Evolutionary conservation across 2,329 filamentous ascomycete species (phyloP).

Genomic region (Colletotrichum sp.): DNA sequence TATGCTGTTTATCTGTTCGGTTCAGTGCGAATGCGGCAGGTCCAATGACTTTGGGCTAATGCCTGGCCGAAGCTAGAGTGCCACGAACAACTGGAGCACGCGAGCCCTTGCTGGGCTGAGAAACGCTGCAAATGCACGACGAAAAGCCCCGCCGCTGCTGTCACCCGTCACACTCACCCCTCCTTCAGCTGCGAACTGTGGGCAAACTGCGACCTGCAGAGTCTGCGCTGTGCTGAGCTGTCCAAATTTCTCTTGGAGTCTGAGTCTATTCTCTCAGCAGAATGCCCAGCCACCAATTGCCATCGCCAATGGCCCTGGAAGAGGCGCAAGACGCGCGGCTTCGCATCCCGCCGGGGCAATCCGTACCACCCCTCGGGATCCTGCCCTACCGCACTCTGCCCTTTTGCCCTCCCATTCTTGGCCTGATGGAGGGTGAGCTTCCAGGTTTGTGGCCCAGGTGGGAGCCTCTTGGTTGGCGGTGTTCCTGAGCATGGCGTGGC

Average conservation of each 20-base stretch:
- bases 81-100: not conserved
- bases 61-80: not conserved
- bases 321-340: slow-evolving; percentile 13
- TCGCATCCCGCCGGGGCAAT: not conserved
- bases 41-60: not conserved
- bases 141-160: not conserved
- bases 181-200: not conserved
- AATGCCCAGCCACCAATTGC: not conserved
- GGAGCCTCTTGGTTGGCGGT: not conserved
- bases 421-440: not conserved
- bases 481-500: not conserved
- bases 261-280: not conserved
- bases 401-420: not conserved
- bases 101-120: slow-evolving; percentile 5
- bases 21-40: not conserved
- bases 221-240: not conserved
- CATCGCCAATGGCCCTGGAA: not conserved
- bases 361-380: not conserved
- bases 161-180: not conserved
- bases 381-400: not conserved
- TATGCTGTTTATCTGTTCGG: not conserved
- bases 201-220: not conserved
- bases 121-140: not conserved
- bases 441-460: not conserved
- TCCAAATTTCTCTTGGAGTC: not conserved